A percentile compares a stretch with the other conserved stretches of the same genome.
These are phyloP conservation scores for Citrus medica DNA, from an alignment of 345 rosid species.

Conservation along the genomic window DNA sequence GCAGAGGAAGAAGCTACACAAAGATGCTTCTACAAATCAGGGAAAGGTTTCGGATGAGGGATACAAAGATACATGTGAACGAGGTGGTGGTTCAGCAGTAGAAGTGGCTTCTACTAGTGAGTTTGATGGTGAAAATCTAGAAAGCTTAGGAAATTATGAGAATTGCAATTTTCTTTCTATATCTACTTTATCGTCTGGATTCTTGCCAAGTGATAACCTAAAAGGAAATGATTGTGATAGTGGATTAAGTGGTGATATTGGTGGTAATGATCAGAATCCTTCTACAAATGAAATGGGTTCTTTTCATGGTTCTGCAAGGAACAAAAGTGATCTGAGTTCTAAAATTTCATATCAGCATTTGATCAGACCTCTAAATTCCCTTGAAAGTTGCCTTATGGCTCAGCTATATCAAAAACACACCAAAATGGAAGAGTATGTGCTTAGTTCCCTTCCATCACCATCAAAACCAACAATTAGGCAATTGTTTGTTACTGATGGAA, in stretches of 20 bases:
- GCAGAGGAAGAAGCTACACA: slow-evolving; percentile 26
- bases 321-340: slow-evolving; percentile 40
- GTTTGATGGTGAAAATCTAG: slow-evolving; percentile 20
- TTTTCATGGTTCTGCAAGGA: slow-evolving; percentile 26
- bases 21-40: slow-evolving; percentile 25
- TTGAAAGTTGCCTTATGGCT: slow-evolving; percentile 63
- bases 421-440: slow-evolving; percentile 46
- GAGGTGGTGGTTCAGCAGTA: slow-evolving; percentile 29
- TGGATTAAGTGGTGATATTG: slow-evolving; percentile 6
- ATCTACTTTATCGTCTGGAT: slow-evolving; percentile 24
- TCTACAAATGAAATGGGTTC: slow-evolving; percentile 19
- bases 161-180: slow-evolving; percentile 20
- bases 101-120: slow-evolving; percentile 34
- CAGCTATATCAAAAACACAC: slow-evolving; percentile 50
- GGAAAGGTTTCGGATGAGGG: slow-evolving; percentile 19
- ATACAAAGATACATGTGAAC: slow-evolving; percentile 10
- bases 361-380: slow-evolving; percentile 51
- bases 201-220: slow-evolving; percentile 21
- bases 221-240: slow-evolving; percentile 18
- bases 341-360: slow-evolving; percentile 21
- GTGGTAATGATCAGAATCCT: slow-evolving; percentile 5
- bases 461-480: slow-evolving; percentile 42
- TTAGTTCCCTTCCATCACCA: slow-evolving; percentile 41
- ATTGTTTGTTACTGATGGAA: slow-evolving; percentile 59
- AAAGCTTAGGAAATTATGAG: slow-evolving; percentile 22